These are phyloP conservation scores for Fusarium sp. DNA, from an alignment of 2,329 filamentous ascomycete species.

Conservation along the genomic window DNA sequence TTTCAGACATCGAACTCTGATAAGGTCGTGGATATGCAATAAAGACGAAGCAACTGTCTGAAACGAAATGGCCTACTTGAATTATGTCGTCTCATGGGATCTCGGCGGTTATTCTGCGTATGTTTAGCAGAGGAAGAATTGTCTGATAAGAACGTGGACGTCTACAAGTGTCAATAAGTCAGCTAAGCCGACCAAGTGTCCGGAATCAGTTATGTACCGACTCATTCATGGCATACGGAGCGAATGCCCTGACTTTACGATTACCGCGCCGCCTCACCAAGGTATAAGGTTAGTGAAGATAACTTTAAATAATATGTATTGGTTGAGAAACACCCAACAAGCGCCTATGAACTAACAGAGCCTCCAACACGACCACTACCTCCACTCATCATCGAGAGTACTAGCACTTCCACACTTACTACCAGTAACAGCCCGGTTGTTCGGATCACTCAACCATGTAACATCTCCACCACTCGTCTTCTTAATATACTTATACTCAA, in stretches of 20 bases:
- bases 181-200: background rate
- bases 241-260: background rate
- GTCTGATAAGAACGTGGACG: too few species aligned
- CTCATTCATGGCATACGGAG: background rate
- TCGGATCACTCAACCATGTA: conserved; percentile 68
- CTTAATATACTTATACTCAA: conserved; percentile 72
- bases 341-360: too few species aligned
- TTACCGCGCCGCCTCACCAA: fast-evolving
- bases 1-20: background rate
- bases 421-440: conserved; percentile 41
- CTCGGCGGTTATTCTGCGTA: too few species aligned
- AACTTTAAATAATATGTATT: background rate
- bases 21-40: background rate
- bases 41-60: too few species aligned
- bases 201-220: fast-evolving
- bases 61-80: too few species aligned
- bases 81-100: too few species aligned
- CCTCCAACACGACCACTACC: background rate
- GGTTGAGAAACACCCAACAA: too few species aligned
- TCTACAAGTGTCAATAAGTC: too few species aligned
- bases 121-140: too few species aligned
- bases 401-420: conserved; percentile 12
- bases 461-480: conserved; percentile 61
- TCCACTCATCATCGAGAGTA: conserved; percentile 28
- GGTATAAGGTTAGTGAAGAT: fast-evolving